Base-by-base conservation (phyloP, 371 early-diverging fungal genomes). In the Mortierella sp. region DNA sequence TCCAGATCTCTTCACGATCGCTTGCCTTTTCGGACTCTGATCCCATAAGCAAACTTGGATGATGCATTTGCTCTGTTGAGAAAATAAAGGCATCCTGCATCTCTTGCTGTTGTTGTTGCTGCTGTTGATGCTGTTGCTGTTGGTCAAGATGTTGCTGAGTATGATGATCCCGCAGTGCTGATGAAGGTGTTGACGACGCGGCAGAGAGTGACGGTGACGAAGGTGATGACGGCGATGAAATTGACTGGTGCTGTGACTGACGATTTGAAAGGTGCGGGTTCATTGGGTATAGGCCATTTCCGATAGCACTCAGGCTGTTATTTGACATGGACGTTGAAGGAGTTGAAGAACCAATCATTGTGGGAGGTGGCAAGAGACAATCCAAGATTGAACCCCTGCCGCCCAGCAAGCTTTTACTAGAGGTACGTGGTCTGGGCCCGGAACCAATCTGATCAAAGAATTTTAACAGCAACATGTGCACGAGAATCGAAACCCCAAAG, bases 1-100 rank as follows among this genome's bases (percentile, higher is more conserved):
- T 80, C 81, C 81, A 80, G 13, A 74, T 74, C 59, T 80, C 81
- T 49, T 80, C 81, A 22, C 81, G 67, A 22, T 80, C 81, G 34
- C 70, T 80, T 15, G 68, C 45, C 64, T 64, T 70, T 12, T 80
- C 81, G 6, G 62, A 23, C 58, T 80, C 81, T 7, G 81, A 45
- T 6, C 75, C 75, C 45, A 75, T 49, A n/a, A 79, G 61, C 17
- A 75, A 51, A 35, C 75, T 74, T 4, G 81, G 81, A 32, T 73
- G 80, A 42, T 74, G 75, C 58, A 80, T 37, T 37, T 74, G 81
- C 28, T 80, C 81, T 0, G 64, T 37, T 7, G 81, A 80, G 54
- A 80, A 75, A 43, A 75, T 70, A 60, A 73, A 78, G 7, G 70
- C 60, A 4, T 78, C 73, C 23, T 68, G 79, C 23, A 78, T 42